Evolutionary conservation across 495 filamentous ascomycete species (phyloP), one percentile per base, ranked within the genome.

Genomic region (Bombardia bombarda): DNA sequence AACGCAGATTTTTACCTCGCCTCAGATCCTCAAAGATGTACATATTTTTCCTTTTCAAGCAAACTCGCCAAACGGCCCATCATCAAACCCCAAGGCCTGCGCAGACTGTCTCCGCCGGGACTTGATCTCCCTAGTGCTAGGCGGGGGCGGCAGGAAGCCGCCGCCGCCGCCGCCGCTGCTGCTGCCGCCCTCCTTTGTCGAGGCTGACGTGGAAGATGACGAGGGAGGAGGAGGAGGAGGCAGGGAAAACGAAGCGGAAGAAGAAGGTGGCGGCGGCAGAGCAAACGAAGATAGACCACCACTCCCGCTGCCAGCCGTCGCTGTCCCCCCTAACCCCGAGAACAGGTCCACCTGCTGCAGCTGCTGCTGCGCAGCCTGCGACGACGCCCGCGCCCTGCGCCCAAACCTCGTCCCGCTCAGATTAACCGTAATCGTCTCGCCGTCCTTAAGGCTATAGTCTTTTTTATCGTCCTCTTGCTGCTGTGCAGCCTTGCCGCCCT

Each of bases 351-450:
- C n/a, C n/a, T n/a, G n/a, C n/a, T n/a, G n/a, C n/a, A n/a, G n/a
- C 37, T 35, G 9, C 32, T 54, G 34, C 31, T 51, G 50, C 21
- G 50, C 41, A 22, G 45, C 33, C 24, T 51, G 43, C 6, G 45
- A 46, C 1, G 38, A 43, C 9, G 46, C 46, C 26, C 42, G 22
- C 6, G 51, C 60, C 39, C 66, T 62, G 36, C 66, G 61, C 8
- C 68, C 73, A 40, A 70, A 67, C 25, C 68, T 65, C 23, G 57
- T 62, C 8, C 66, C 73, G 25, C 78, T 82, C 44, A 89, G 64
- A 58, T 84, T 86, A 35, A 92, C 78, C 30, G 79, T 84, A 39
- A 92, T 90, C 3, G 83, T 90, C 69, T 92, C 82, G 8, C 86
- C 86, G 45, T 87, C 84, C 63, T 90, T 90, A 35, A 92, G 53